Percentiles rank a stretch among this genome's conserved stretches.
Conservation (phyloP, 768 basidiomycete genomes). For the Suillus weaverae region DNA sequence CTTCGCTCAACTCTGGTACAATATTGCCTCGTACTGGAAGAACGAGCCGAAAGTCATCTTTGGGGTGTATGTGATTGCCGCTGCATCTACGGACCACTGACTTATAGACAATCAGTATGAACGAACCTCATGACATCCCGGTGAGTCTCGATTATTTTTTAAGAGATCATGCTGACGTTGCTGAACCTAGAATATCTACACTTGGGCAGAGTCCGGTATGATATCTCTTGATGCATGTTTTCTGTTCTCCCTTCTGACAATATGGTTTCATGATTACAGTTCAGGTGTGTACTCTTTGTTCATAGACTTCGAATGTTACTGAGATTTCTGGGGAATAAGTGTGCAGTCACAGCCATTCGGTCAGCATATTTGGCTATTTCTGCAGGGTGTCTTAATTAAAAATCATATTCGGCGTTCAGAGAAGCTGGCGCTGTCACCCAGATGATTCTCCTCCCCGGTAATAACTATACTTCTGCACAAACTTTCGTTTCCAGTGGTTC, state of each 20-base stretch:
- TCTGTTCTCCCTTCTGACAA: background rate
- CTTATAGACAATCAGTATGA: constrained; percentile 43
- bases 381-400: background rate
- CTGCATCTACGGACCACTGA: background rate
- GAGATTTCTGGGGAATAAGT: constrained; percentile 39
- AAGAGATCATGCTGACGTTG: background rate
- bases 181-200: constrained; percentile 32
- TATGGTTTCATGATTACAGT: background rate
- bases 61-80: constrained; percentile 40
- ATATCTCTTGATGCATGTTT: background rate
- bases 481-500: constrained; percentile 53
- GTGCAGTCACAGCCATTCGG: constrained; percentile 61
- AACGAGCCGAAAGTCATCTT: constrained; percentile 44
- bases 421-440: constrained; percentile 48
- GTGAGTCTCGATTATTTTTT: constrained; percentile 9
- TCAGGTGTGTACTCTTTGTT: background rate
- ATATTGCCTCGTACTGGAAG: constrained; percentile 51
- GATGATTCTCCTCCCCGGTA: constrained; percentile 58
- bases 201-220: constrained; percentile 44
- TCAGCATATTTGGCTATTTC: constrained; percentile 40
- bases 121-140: constrained; percentile 62
- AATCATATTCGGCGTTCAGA: background rate
- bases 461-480: constrained; percentile 53
- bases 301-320: background rate
- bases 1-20: constrained; percentile 55